Evolutionary conservation across 352 stramenopile species (phyloP).

Genomic region (Phytopythium oedochilum): DNA sequence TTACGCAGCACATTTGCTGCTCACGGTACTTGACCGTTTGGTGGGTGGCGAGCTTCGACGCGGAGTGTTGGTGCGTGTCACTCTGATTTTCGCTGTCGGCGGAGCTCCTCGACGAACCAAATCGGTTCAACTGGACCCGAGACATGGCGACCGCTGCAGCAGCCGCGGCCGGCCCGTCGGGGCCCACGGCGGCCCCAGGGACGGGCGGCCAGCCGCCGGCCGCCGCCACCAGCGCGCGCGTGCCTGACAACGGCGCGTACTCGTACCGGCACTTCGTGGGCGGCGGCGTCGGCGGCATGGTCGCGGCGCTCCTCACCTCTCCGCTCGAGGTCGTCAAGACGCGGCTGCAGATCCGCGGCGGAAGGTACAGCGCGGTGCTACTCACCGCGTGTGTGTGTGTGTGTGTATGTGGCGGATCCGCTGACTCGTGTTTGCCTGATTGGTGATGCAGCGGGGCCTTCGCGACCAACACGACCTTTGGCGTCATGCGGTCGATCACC

Average conservation of each 20-base stretch:
- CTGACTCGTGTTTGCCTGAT: no score
- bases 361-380: slow-evolving; percentile 27
- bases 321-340: slow-evolving; percentile 85
- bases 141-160: background rate
- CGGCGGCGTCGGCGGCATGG: slow-evolving; percentile 79
- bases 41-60: background rate
- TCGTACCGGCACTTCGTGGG: slow-evolving; percentile 67
- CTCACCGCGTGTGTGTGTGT: background rate
- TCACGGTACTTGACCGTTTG: background rate
- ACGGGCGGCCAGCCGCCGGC: slow-evolving; percentile 9
- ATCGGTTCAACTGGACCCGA: no score
- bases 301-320: slow-evolving; percentile 75
- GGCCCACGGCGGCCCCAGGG: background rate
- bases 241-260: slow-evolving; percentile 19
- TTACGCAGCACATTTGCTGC: background rate
- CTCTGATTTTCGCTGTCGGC: slow-evolving; percentile 5
- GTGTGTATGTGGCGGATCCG: no score
- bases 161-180: background rate
- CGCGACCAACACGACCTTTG: slow-evolving; percentile 63
- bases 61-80: slow-evolving; percentile 5
- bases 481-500: slow-evolving; percentile 76
- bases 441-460: slow-evolving; percentile 32
- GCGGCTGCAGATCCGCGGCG: slow-evolving; percentile 69
- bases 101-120: slow-evolving; percentile 6
- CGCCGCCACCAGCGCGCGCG: slow-evolving; percentile 25